Percentiles rank a stretch among this genome's conserved stretches.
Evolutionary conservation across 2,329 filamentous ascomycete genomes (phyloP).

Genomic region (Trichoderma hamatum): DNA sequence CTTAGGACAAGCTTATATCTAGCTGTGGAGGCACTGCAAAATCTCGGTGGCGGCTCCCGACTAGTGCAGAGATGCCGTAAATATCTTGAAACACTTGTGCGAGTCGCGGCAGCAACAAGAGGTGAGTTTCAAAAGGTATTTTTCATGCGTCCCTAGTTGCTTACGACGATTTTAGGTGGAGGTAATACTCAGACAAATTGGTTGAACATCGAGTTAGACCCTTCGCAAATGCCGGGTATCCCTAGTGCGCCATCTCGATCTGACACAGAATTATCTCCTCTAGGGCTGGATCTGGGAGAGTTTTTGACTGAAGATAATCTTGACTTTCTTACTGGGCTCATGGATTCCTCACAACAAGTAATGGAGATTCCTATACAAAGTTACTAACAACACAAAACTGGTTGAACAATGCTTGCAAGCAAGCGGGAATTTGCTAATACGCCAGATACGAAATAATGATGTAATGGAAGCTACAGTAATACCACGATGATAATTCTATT

Average conservation of each 20-base stretch:
- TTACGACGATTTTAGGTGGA: neutral
- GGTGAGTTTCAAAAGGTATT: neutral
- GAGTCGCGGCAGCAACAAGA: conserved; percentile 8
- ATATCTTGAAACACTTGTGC: conserved; percentile 15
- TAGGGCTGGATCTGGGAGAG: conserved; percentile 11
- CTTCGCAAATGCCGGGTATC: neutral
- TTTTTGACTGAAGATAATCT: conserved; percentile 19
- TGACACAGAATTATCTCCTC: conserved; percentile 6
- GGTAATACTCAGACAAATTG: neutral
- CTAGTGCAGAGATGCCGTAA: conserved; percentile 12
- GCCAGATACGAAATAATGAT: neutral
- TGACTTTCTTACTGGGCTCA: conserved; percentile 6
- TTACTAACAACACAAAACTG: neutral
- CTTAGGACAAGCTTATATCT: conserved; percentile 2
- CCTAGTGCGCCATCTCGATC: neutral
- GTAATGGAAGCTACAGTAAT: neutral
- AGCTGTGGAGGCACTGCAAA: conserved; percentile 5
- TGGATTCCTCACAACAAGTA: conserved; percentile 8
- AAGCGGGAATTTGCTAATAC: neutral
- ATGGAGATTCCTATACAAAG: conserved; percentile 11
- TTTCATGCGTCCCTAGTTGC: neutral
- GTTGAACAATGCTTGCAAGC: neutral
- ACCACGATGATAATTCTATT: neutral
- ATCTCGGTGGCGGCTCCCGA: neutral
- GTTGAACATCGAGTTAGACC: conserved; percentile 7